Evolutionary conservation across 2,329 filamentous ascomycete species (phyloP), one percentile per base, ranked within the genome.

Genomic region (Cordyceps cicadae): DNA sequence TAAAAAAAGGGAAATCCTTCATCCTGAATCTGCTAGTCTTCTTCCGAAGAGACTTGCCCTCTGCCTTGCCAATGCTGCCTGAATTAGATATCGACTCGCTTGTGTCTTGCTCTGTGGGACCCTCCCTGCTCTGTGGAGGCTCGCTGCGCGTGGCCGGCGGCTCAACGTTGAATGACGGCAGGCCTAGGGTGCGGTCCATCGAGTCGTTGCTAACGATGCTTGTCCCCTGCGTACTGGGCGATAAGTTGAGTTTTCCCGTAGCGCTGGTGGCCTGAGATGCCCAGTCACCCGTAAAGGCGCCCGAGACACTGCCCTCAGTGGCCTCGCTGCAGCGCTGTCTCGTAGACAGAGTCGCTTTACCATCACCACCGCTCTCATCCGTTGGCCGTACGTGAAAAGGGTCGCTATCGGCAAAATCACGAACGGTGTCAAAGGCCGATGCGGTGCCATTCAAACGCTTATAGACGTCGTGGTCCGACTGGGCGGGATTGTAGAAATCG

Each of bases 171-270:
- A 71, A 66, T 12, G 68, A 70, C 0, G 76, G 77, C 21, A 79
- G 72, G 64, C 77, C 78, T 43, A 72, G 69, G 3, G 77, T 76
- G 19, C 77, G 77, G 52, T 85, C 83, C 59, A 79, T 67, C 8
- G 82, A 85, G 49, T 85, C 82, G 59, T 79, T 78, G 71, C 84
- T 87, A 65, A 84, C 79, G 64, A 87, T 83, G 70, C 84, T 87
- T 19, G 85, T 87, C 45, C 84, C 85, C 67, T 85, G 79, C 3
- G 85, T 87, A 68, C 84, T 87, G 2, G 85, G 85, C 26, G 84
- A 87, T 41, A 86, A 72, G 3, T 84, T 83, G 79, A 85, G 81
- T 71, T 85, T 86, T 54, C 82, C 80, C 1, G 83, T 84, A 9
- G 83, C 83, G 66, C 82, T 86, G 15, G 84, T 87, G 5, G 80